These are phyloP conservation scores for Mucor ambiguus DNA, from an alignment of 371 early-diverging fungal species.

Conservation along the genomic window DNA sequence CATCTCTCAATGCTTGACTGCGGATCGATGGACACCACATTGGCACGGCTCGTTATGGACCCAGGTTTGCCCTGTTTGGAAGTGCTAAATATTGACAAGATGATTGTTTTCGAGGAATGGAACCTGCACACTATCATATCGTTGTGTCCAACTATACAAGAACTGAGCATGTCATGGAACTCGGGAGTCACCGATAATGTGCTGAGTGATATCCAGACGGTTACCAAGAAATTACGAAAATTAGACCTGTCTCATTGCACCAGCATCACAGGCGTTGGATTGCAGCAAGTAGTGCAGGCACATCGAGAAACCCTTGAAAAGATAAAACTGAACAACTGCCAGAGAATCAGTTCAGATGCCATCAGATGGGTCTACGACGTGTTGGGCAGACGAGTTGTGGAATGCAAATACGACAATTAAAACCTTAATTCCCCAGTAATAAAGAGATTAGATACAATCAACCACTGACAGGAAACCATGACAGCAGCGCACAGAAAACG, in stretches of 20 bases:
- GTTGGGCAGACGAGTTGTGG: conserved; percentile 18
- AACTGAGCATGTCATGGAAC: conserved; percentile 10
- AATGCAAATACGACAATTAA: conserved; percentile 14
- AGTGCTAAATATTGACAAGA: conserved; percentile 3
- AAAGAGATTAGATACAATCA: background rate
- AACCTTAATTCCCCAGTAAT: background rate
- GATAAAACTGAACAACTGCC: conserved; percentile 28
- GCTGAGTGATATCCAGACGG: conserved; percentile 13
- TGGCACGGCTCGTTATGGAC: background rate
- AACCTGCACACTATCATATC: conserved; percentile 10
- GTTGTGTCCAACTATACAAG: conserved; percentile 9
- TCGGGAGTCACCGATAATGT: conserved; percentile 23
- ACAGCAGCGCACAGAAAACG: background rate
- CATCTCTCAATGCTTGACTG: conserved; percentile 1
- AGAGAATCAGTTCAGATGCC: conserved; percentile 26
- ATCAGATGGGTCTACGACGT: conserved; percentile 23
- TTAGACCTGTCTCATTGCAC: conserved; percentile 33
- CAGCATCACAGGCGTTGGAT: conserved; percentile 33
- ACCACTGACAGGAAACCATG: background rate
- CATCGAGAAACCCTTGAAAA: conserved; percentile 13
- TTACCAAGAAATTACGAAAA: conserved; percentile 6
- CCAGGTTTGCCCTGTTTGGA: conserved; percentile 10
- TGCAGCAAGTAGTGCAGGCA: conserved; percentile 24
- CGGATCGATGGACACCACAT: background rate
- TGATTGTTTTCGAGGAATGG: conserved; percentile 4